phyloP scores from a whole-genome alignment of 2,329 filamentous ascomycete genomes.

The Botryotinia globosa region DNA sequence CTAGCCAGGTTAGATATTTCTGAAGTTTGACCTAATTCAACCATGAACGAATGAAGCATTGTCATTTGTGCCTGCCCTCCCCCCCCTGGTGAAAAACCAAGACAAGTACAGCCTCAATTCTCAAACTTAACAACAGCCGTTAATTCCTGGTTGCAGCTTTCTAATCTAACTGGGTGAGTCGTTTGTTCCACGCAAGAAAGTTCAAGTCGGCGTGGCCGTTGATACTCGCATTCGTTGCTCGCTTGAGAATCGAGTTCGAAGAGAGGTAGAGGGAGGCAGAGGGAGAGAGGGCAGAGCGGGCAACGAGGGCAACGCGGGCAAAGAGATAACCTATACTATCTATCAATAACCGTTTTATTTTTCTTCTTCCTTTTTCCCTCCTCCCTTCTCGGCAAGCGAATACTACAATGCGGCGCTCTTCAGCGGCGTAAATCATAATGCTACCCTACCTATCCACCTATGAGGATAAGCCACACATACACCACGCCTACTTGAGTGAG shows the following conservation, averaged over 20 bases:
- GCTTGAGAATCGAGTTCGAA: background rate
- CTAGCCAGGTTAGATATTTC: background rate
- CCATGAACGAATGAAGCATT: conserved; percentile 4
- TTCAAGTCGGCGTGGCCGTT: background rate
- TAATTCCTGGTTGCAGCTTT: background rate
- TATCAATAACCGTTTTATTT: background rate
- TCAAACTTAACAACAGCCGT: background rate
- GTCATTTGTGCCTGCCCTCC: background rate
- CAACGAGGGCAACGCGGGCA: background rate
- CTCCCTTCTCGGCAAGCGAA: background rate
- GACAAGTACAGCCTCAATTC: conserved; percentile 7
- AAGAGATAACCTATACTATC: background rate
- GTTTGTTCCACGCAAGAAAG: background rate
- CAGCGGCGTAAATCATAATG: background rate
- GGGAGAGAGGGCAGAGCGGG: background rate
- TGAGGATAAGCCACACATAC: conserved; percentile 8
- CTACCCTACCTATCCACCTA: background rate
- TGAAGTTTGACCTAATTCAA: background rate
- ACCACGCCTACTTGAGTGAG: conserved; percentile 2
- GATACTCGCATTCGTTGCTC: background rate
- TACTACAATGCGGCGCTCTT: conserved; percentile 11
- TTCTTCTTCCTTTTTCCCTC: background rate
- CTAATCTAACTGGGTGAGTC: background rate
- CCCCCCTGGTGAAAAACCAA: background rate
- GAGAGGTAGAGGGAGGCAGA: background rate